A percentile compares a stretch with the other conserved stretches of the same genome.
Conservation (phyloP, 768 basidiomycete species). For the Boletus tomentosulus region DNA sequence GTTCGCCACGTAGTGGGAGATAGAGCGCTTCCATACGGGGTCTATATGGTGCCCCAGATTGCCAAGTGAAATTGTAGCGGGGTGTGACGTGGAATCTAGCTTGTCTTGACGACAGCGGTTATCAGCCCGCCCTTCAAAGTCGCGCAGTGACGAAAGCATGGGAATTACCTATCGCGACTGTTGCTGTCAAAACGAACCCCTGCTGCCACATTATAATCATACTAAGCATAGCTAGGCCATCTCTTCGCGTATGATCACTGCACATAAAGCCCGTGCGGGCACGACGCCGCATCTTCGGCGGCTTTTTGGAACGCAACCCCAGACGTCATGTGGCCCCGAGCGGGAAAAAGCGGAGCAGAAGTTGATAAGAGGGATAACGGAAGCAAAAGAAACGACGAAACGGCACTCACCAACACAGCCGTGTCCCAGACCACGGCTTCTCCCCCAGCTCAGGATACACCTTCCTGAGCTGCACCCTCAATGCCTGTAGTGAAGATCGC, state of each 20-base stretch:
- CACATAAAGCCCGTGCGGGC: not conserved
- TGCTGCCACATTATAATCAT: not conserved
- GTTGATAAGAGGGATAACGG: not conserved
- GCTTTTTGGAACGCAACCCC: not conserved
- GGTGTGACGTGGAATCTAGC: not conserved
- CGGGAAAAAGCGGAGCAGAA: not conserved
- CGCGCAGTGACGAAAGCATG: not conserved
- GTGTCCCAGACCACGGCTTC: slow-evolving; percentile 65
- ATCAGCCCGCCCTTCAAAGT: not conserved
- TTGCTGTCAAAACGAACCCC: not conserved
- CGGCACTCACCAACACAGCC: slow-evolving; percentile 78
- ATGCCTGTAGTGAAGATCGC: slow-evolving; percentile 39
- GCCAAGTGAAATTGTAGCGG: not conserved
- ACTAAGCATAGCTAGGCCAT: not conserved
- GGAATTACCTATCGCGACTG: not conserved
- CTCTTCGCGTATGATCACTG: not conserved
- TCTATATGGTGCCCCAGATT: not conserved
- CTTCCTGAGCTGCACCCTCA: slow-evolving; percentile 49
- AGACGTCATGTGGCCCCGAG: not conserved
- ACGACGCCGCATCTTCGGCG: not conserved
- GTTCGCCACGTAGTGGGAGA: not conserved
- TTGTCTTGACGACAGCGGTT: not conserved
- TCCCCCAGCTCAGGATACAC: slow-evolving; percentile 77
- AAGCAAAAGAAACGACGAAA: not conserved
- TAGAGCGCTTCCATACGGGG: not conserved